These are phyloP conservation scores for Globisporangium carolinianum DNA, from an alignment of 352 stramenopile species.

Conservation along the genomic window DNA sequence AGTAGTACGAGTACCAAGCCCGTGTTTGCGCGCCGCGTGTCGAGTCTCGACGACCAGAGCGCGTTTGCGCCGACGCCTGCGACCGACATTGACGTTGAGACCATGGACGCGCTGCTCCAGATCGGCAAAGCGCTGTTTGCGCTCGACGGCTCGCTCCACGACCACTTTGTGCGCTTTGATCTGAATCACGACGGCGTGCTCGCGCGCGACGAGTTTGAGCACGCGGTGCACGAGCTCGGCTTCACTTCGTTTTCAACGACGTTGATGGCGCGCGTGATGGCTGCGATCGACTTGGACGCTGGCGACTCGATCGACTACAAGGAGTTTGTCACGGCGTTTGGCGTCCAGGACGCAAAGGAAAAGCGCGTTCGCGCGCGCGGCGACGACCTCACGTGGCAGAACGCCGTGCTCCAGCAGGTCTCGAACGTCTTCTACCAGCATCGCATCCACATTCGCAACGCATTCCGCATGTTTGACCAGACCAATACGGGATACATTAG, in stretches of 20 bases:
- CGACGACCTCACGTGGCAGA: conserved; percentile 85
- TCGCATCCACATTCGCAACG: conserved; percentile 88
- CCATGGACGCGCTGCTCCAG: conserved; percentile 70
- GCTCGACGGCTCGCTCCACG: conserved; percentile 63
- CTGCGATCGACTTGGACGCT: conserved; percentile 82
- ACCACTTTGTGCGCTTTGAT: conserved; percentile 83
- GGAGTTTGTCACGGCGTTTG: conserved; percentile 89
- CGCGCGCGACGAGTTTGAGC: conserved; percentile 68
- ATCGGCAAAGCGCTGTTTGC: conserved; percentile 76
- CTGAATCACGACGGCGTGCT: conserved; percentile 81
- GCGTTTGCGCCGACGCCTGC: conserved; percentile 47
- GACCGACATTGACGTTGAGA: conserved; percentile 71
- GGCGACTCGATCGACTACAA: conserved; percentile 89
- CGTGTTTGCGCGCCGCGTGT: conserved; percentile 46
- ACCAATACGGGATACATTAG: conserved; percentile 75
- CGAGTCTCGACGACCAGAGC: conserved; percentile 52
- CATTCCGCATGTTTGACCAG: conserved; percentile 90
- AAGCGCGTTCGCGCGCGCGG: conserved; percentile 40
- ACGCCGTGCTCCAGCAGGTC: conserved; percentile 89
- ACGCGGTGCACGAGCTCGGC: conserved; percentile 57
- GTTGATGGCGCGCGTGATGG: conserved; percentile 72
- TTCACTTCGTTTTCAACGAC: conserved; percentile 42
- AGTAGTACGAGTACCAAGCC: background rate
- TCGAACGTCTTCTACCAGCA: conserved; percentile 94
- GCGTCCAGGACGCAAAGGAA: conserved; percentile 75